Evolutionary conservation across 1,139 yeast species (phyloP).

Genomic region (Zygosaccharomyces pseudobailii): DNA sequence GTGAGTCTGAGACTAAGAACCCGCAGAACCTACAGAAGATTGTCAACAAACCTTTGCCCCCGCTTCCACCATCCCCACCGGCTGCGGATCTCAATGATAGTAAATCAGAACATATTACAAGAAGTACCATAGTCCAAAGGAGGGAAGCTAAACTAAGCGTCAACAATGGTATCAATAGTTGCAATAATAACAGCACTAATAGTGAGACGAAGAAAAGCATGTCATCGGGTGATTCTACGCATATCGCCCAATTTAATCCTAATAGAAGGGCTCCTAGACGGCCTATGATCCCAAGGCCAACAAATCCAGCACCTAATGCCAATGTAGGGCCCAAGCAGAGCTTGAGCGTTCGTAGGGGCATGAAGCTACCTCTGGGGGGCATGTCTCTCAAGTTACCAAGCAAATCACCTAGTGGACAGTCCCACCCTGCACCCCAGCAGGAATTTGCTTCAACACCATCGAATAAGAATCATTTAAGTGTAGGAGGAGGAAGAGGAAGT

Average conservation of each 20-base stretch:
- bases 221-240: constrained; percentile 5
- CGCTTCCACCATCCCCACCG: constrained; percentile 22
- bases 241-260: constrained; percentile 21
- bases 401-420: constrained; percentile 12
- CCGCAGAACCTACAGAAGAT: constrained; percentile 25
- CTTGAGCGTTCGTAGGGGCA: constrained; percentile 34
- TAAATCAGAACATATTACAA: constrained; percentile 2
- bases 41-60: constrained; percentile 32
- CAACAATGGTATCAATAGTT: constrained; percentile 2
- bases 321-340: constrained; percentile 25
- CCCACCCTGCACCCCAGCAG: constrained; percentile 18
- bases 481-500: constrained; percentile 22
- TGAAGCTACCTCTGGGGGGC: constrained; percentile 34
- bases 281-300: constrained; percentile 13
- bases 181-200: background rate
- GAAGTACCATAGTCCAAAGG: constrained; percentile 9
- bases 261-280: constrained; percentile 27
- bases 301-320: constrained; percentile 1
- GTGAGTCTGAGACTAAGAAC: constrained; percentile 7
- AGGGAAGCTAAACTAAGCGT: constrained; percentile 5
- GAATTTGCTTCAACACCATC: constrained; percentile 31
- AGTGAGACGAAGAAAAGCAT: background rate
- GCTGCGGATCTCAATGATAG: constrained; percentile 5
- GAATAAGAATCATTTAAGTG: constrained; percentile 19
- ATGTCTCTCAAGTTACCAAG: constrained; percentile 28